Conservation (phyloP, 352 stramenopile genomes). For the Phytophthora cryptogea region DNA sequence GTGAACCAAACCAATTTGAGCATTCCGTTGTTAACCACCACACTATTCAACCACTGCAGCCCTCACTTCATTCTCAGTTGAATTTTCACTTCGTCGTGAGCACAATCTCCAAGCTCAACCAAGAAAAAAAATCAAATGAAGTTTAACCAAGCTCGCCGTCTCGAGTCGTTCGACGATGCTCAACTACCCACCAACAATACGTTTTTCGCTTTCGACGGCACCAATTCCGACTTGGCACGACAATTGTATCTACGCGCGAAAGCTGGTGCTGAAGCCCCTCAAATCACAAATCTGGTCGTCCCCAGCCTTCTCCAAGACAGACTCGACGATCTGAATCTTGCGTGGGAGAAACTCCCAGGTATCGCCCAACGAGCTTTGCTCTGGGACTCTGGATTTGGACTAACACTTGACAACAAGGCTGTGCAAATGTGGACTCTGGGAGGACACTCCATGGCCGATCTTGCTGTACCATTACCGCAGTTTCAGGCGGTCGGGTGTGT, state of each 20-base stretch:
- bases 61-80: background rate
- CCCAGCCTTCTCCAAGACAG: no score
- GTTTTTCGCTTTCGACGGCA: conserved; percentile 6
- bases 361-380: conserved; percentile 30
- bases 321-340: background rate
- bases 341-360: conserved; percentile 12
- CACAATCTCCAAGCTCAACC: background rate
- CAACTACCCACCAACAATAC: background rate
- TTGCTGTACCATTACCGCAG: conserved; percentile 19
- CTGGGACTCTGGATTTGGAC: conserved; percentile 28
- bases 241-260: conserved; percentile 5
- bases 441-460: conserved; percentile 15
- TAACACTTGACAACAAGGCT: background rate
- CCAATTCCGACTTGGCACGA: conserved; percentile 1
- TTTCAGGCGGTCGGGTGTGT: conserved; percentile 11
- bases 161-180: background rate
- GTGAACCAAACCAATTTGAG: background rate
- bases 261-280: background rate
- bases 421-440: conserved; percentile 28
- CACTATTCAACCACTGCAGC: background rate
- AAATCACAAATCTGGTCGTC: no score
- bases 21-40: background rate
- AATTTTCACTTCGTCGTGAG: background rate
- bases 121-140: background rate
- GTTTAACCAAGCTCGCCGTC: background rate